Percentiles rank a stretch among this genome's conserved stretches.
Conservation (phyloP, 768 basidiomycete genomes). For the Phlegmacium glaucopus region DNA sequence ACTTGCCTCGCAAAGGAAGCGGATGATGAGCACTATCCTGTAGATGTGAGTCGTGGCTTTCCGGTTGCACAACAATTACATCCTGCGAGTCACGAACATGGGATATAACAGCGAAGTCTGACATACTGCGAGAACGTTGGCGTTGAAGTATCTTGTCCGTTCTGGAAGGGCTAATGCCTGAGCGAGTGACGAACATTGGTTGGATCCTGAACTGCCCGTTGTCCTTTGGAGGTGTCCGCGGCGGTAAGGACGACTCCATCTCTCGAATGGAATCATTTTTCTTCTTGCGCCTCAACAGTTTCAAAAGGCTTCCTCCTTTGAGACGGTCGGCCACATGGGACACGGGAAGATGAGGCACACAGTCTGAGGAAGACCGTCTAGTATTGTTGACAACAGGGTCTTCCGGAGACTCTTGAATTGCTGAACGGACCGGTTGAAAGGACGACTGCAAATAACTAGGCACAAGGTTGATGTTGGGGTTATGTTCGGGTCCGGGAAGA, state of each 20-base stretch:
- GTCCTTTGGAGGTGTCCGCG: conserved; percentile 49
- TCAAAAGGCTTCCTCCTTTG: conserved; percentile 29
- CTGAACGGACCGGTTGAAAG: conserved; percentile 9
- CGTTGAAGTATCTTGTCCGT: conserved; percentile 12
- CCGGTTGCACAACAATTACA: conserved; percentile 18
- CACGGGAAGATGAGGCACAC: conserved; percentile 21
- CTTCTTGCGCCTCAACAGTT: conserved; percentile 40
- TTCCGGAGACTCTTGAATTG: conserved; percentile 7
- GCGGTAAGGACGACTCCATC: conserved; percentile 22
- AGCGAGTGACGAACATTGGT: conserved; percentile 12
- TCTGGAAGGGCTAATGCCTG: conserved; percentile 7
- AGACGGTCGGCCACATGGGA: conserved; percentile 16
- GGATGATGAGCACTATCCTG: conserved; percentile 9
- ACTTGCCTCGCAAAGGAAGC: conserved; percentile 34
- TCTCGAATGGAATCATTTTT: conserved; percentile 26
- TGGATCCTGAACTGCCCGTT: conserved; percentile 18
- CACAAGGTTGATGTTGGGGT: not conserved
- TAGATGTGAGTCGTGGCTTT: conserved; percentile 7
- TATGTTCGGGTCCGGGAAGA: not conserved
- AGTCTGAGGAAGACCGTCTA: conserved; percentile 32
- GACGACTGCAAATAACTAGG: not conserved
- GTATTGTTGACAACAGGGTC: conserved; percentile 15
- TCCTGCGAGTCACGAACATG: conserved; percentile 29
- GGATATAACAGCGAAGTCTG: conserved; percentile 39
- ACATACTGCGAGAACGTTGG: conserved; percentile 32